Percentiles rank a stretch among this genome's conserved stretches.
phyloP scores from a whole-genome alignment of 2,329 filamentous ascomycete species.

The Chrysoporthe puriensis region DNA sequence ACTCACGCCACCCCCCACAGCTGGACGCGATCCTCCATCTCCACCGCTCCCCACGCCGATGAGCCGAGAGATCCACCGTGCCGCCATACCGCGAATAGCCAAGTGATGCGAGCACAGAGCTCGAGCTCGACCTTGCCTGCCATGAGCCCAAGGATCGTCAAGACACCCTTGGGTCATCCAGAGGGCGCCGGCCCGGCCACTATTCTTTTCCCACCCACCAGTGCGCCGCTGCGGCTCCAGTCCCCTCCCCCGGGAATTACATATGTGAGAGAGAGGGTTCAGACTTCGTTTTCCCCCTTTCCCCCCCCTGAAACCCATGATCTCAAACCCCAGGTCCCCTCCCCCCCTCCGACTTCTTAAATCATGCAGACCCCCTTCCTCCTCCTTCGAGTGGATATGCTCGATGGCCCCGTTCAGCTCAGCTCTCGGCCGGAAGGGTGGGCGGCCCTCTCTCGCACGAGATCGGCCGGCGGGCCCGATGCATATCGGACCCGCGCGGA shows the following conservation, averaged over 20 bases:
- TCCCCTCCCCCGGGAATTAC: not conserved
- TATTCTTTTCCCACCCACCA: too few relatives aligned
- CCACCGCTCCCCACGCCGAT: conserved; percentile 2
- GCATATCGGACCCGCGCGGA: too few relatives aligned
- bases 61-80: not conserved
- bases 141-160: too few relatives aligned
- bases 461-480: too few relatives aligned
- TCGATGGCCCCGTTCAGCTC: too few relatives aligned
- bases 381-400: not conserved
- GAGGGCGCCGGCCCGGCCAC: too few relatives aligned
- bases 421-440: too few relatives aligned
- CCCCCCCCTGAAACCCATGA: not conserved
- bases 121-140: not conserved
- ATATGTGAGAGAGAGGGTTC: too few relatives aligned
- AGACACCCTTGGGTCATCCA: too few relatives aligned
- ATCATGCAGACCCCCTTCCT: not conserved
- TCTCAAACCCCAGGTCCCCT: not conserved
- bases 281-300: not conserved
- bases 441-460: too few relatives aligned
- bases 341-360: not conserved
- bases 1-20: conserved; percentile 6
- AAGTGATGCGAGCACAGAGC: not conserved
- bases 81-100: not conserved
- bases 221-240: too few relatives aligned
- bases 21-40: not conserved